These are phyloP conservation scores for Plasmodium vivax DNA, from an alignment of 169 alveolate genomes.

Conservation along the genomic window DNA sequence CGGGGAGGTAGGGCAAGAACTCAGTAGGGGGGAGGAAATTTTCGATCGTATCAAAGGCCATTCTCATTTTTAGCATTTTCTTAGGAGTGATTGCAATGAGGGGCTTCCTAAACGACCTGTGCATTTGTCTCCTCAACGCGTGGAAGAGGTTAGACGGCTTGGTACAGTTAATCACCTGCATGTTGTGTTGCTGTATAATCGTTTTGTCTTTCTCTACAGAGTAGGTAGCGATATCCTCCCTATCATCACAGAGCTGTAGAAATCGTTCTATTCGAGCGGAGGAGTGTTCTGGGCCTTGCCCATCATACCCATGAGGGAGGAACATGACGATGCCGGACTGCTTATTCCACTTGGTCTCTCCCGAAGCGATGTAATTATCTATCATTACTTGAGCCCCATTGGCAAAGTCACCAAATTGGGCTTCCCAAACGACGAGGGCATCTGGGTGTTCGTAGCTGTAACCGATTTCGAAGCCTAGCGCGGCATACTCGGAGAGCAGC, in stretches of 20 bases:
- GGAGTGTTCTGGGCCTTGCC: slow-evolving; percentile 98
- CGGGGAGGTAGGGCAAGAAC: slow-evolving; percentile 83
- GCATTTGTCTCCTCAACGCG: slow-evolving; percentile 93
- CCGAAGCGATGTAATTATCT: slow-evolving; percentile 94
- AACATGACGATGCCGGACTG: slow-evolving; percentile 89
- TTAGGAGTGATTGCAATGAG: slow-evolving; percentile 81
- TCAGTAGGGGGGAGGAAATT: slow-evolving; percentile 76
- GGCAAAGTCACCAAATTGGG: slow-evolving; percentile 97
- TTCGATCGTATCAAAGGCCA: slow-evolving; percentile 79
- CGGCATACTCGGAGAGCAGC: slow-evolving; percentile 93
- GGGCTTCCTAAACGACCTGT: slow-evolving; percentile 88
- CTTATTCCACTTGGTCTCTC: slow-evolving; percentile 95
- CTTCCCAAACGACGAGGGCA: slow-evolving; percentile 93
- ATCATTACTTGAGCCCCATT: slow-evolving; percentile 95
- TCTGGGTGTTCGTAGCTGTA: slow-evolving; percentile 93
- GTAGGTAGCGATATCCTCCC: slow-evolving; percentile 81
- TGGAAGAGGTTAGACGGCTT: slow-evolving; percentile 95
- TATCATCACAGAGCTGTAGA: slow-evolving; percentile 87
- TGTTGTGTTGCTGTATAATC: slow-evolving; percentile 80
- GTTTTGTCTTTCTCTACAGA: slow-evolving; percentile 76
- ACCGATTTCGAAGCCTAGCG: slow-evolving; percentile 96
- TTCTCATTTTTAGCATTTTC: slow-evolving; percentile 80
- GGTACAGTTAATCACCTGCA: slow-evolving; percentile 89
- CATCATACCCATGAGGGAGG: slow-evolving; percentile 97
- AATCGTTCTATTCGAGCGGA: slow-evolving; percentile 92